Base-by-base conservation (phyloP, 495 filamentous ascomycete species). In the Stereocaulon alpinum region DNA sequence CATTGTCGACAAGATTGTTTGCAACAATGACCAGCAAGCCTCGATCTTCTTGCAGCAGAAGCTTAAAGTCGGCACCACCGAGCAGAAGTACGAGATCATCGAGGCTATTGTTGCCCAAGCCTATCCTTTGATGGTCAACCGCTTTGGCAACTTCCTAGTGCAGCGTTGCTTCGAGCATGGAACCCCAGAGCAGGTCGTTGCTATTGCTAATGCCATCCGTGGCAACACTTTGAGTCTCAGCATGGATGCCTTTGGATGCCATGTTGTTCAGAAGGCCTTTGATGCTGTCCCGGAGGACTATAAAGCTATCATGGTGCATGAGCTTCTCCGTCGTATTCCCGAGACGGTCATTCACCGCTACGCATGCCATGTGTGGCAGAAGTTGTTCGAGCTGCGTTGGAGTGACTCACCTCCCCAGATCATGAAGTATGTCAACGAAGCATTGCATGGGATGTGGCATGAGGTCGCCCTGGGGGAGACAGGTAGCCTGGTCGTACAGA, bases 21-120 rank as follows among this genome's bases (percentile, higher is more conserved):
- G 90, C 84, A 95, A 89, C 73, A 97, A 97, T 69, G 93, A 98
- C 66, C 93, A 98, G 69, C 93, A 98, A 72, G 94, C 93, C 17
- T 97, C 94, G 1, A 97, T 98, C 63, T 97, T 98, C 72, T 74
- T 98, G 29, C 93, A 98, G 70, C 94, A 98, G 72, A 98, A 98
- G 76, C 87, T 98, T 60, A 98, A 98, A 74, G 88, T 96, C 58
- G 91, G 89, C 56, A 96, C 93, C 12, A 78, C 84, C 0, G 92
- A 97, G 68, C 94, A 97, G 72, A 97, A 96, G 69, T 94, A 87
- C 66, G 91, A 95, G 55, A 96, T 98, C 55, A 88, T 98, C 48
- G 88, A 97, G 66, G 88, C 91, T 20, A 98, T 98, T 71, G 89
- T 96, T 61, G 87, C 86, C 56, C 90, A 96, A 66, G 94, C 94